Percentiles rank a stretch among this genome's conserved stretches.
These are phyloP conservation scores for Penicillium samsonianum DNA, from an alignment of 495 filamentous ascomycete species.

Conservation along the genomic window DNA sequence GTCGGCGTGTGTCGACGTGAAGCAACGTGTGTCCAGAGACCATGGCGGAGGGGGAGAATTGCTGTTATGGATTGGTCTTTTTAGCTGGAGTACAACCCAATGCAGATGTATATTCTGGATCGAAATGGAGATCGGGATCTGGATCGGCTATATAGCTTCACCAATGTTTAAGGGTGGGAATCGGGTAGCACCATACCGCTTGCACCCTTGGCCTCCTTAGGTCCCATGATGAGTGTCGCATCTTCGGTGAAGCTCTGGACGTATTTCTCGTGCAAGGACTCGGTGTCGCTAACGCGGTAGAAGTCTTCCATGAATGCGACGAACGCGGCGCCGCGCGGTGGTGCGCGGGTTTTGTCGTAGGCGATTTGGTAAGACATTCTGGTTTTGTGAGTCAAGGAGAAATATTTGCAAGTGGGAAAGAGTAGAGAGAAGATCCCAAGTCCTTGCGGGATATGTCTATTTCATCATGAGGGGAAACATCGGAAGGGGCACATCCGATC, in stretches of 20 bases:
- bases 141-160: neutral
- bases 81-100: neutral
- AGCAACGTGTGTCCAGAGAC: constrained; percentile 59
- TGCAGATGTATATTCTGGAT: neutral
- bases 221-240: constrained; percentile 59
- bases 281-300: constrained; percentile 59
- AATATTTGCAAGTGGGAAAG: neutral
- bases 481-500: constrained; percentile 28
- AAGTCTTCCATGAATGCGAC: constrained; percentile 57
- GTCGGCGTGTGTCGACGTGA: constrained; percentile 50
- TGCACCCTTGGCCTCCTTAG: constrained; percentile 50
- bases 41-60: constrained; percentile 54
- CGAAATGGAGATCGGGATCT: neutral
- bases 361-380: constrained; percentile 45
- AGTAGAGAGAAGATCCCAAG: neutral
- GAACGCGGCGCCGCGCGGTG: constrained; percentile 36
- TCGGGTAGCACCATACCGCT: constrained; percentile 40
- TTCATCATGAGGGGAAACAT: constrained; percentile 22
- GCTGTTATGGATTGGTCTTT: constrained; percentile 36
- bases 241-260: constrained; percentile 54
- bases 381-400: neutral
- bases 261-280: constrained; percentile 57
- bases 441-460: constrained; percentile 11
- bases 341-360: constrained; percentile 33
- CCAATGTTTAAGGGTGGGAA: neutral